Conservation (phyloP, 176 grass and related monocot species). For the Oryza glaberrima region DNA sequence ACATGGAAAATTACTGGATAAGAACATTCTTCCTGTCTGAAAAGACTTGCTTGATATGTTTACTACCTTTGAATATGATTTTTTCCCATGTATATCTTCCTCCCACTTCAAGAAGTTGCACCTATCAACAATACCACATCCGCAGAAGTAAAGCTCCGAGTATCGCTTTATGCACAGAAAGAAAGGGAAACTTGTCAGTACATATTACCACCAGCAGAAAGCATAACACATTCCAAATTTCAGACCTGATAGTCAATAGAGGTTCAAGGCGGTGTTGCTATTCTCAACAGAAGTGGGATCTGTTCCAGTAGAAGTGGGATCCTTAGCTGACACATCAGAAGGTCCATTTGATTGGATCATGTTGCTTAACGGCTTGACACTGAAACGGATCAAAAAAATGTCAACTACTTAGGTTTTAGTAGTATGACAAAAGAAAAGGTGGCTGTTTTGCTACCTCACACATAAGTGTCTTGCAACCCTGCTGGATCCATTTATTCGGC, state of each 20-base stretch:
- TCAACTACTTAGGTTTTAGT: background rate
- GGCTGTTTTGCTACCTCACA: background rate
- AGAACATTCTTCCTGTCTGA: conserved; percentile 20
- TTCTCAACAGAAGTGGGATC: conserved; percentile 17
- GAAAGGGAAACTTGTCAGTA: background rate
- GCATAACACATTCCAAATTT: background rate
- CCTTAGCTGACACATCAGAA: background rate
- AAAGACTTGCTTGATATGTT: conserved; percentile 16
- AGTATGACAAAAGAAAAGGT: background rate
- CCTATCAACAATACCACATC: background rate
- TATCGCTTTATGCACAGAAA: conserved; percentile 28
- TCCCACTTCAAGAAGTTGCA: background rate
- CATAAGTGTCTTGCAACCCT: conserved; percentile 15
- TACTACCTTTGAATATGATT: conserved; percentile 28
- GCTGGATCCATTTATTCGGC: conserved; percentile 31
- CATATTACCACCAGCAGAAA: background rate
- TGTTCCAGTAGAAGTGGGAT: background rate
- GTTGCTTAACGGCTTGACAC: background rate
- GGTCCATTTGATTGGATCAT: background rate
- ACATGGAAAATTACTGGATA: conserved; percentile 32
- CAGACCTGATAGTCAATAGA: conserved; percentile 8
- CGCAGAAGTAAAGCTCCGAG: conserved; percentile 21
- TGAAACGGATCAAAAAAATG: background rate
- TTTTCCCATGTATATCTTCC: background rate
- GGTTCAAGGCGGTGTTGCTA: background rate